Evolutionary conservation across 192 early-diverging fungal genomes (phyloP), one percentile per base, ranked within the genome.

Genomic region (Coemansia sp.): DNA sequence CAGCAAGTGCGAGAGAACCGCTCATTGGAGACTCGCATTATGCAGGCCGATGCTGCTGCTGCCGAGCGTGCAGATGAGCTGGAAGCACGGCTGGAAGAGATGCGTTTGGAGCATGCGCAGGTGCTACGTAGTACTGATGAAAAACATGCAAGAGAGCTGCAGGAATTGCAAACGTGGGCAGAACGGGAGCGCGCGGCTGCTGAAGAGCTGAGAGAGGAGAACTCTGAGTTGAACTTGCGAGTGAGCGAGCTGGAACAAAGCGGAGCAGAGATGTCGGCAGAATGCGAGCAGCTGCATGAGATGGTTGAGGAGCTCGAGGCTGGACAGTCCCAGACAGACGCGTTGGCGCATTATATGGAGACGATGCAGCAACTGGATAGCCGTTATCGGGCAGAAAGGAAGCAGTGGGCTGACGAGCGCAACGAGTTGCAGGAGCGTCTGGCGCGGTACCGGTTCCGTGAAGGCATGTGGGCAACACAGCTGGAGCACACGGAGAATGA

Each of bases 371-470:
- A 38, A 4, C 42, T 75, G 10, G 52, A 51, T 3, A 47, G 56
- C 13, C 55, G 57, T 42, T 66, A 65, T 13, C 50, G 60, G 9
- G 58, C 45, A 1, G 72, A 69, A 38, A 56, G 55, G 59, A 51
- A 47, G 51, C 38, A 54, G 55, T 77, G 73, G 73, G 39, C 28
- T 21, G 47, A 13, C 2, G 73, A 77, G 51, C 73, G 68, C 38
- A 11, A 14, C 0, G 39, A 31, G 2, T 26, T 76, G 67, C 40
- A 31, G 55, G 50, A 20, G n/a, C 63, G 57, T 8, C 44, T 77
- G 6, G 50, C 58, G n/a, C 63, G 70, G 15, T 59, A 63, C 42
- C 39, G 43, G 37, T 42, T 50, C 52, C 70, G 70, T 37, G 70
- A 73, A 28, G 26, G 16, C 7, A 53, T 66, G 53, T 50, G 61